These are phyloP conservation scores for Royoungia palumana DNA, from an alignment of 768 basidiomycete genomes.

Conservation along the genomic window DNA sequence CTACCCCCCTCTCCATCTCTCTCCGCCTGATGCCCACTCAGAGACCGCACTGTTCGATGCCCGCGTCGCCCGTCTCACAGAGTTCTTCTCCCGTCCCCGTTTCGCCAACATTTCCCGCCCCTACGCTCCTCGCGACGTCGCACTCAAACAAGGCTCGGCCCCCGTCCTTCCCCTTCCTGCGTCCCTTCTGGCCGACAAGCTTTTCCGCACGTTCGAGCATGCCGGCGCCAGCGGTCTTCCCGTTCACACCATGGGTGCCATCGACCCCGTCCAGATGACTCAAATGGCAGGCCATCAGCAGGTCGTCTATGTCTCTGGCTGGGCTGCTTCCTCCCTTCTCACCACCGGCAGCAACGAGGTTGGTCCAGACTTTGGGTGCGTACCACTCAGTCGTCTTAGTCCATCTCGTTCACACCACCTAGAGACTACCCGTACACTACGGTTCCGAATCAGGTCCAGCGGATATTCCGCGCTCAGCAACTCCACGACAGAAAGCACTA, in stretches of 20 bases:
- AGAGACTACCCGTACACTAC: conserved; percentile 97
- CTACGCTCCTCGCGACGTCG: conserved; percentile 77
- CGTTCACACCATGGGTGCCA: conserved; percentile 88
- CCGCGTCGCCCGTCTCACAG: conserved; percentile 59
- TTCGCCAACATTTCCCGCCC: conserved; percentile 73
- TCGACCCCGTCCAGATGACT: conserved; percentile 93
- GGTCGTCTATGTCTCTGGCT: conserved; percentile 89
- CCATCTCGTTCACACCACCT: conserved; percentile 4
- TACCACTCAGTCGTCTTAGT: neutral
- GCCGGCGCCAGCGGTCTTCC: conserved; percentile 63
- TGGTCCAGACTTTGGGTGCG: conserved; percentile 84
- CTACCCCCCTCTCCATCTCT: conserved; percentile 44
- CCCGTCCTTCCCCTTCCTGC: conserved; percentile 75
- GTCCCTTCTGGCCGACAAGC: conserved; percentile 79
- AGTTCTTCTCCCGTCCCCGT: conserved; percentile 74
- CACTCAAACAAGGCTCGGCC: conserved; percentile 84
- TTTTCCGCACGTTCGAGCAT: conserved; percentile 64
- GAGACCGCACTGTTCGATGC: conserved; percentile 59
- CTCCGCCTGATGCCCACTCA: conserved; percentile 51
- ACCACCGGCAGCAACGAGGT: conserved; percentile 91
- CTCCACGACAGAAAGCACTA: conserved; percentile 92
- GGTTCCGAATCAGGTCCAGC: conserved; percentile 92
- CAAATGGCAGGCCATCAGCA: conserved; percentile 89
- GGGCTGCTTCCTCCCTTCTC: conserved; percentile 82
- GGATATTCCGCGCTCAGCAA: conserved; percentile 88